Conservation (phyloP, 768 basidiomycete species). For the Lactifluus rugatus region DNA sequence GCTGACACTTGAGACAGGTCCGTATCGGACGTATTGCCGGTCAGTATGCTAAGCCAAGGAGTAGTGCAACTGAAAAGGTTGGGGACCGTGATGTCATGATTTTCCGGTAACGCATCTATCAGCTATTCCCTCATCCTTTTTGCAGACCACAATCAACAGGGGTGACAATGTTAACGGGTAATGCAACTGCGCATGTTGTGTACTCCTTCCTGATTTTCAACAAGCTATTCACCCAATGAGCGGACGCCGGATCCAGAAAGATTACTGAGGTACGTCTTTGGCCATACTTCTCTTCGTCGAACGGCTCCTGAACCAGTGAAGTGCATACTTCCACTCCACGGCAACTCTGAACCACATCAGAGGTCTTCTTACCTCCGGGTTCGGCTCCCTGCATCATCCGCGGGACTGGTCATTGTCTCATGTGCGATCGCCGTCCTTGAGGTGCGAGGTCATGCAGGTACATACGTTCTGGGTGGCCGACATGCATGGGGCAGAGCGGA, state of each 20-base stretch:
- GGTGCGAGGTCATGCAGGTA: conserved; percentile 33
- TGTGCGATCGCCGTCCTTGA: conserved; percentile 72
- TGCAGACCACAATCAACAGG: conserved; percentile 32
- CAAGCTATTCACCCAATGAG: conserved; percentile 60
- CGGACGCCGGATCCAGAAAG: conserved; percentile 87
- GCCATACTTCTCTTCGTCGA: neutral
- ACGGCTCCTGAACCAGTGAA: conserved; percentile 23
- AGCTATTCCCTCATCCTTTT: neutral
- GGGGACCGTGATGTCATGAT: conserved; percentile 69
- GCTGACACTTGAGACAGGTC: conserved; percentile 34
- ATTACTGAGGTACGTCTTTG: conserved; percentile 51
- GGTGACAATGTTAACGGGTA: conserved; percentile 96
- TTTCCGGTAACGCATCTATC: conserved; percentile 51
- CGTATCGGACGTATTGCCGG: conserved; percentile 90
- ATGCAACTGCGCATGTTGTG: conserved; percentile 18
- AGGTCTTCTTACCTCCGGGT: conserved; percentile 80
- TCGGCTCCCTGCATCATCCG: conserved; percentile 87
- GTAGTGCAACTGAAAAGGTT: conserved; percentile 70
- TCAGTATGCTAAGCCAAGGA: conserved; percentile 92
- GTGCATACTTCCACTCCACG: conserved; percentile 94
- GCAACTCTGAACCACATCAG: conserved; percentile 91
- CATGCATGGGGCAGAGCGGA: conserved; percentile 41
- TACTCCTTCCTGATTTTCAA: neutral
- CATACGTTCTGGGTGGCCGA: neutral
- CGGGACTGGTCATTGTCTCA: conserved; percentile 87